phyloP scores from a whole-genome alignment of 2,329 filamentous ascomycete genomes.

The Lanzia echinophila region DNA sequence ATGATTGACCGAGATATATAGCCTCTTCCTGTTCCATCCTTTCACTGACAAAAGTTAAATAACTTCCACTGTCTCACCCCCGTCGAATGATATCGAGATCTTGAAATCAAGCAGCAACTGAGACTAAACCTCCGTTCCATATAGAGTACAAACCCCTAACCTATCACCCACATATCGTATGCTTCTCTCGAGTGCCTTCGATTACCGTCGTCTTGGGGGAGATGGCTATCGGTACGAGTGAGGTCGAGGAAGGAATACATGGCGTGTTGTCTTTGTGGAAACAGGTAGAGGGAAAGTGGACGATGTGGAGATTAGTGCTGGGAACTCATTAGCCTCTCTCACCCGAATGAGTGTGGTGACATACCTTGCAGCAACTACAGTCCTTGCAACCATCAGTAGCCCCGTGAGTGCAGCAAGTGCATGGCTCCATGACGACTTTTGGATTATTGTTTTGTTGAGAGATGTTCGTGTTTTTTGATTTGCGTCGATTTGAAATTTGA shows the following conservation, averaged over 20 bases:
- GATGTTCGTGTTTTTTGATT: neutral
- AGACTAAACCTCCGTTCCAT: neutral
- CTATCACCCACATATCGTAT: neutral
- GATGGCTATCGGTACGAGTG: neutral
- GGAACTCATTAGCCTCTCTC: neutral
- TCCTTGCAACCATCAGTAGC: neutral
- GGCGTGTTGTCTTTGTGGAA: neutral
- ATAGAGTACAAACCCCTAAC: neutral
- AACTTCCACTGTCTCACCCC: neutral
- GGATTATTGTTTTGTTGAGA: neutral
- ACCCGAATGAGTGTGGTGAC: neutral
- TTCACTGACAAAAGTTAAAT: neutral
- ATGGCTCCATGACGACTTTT: neutral
- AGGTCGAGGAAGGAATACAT: neutral
- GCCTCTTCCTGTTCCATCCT: neutral
- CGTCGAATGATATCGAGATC: neutral
- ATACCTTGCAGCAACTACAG: neutral
- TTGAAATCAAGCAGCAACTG: neutral
- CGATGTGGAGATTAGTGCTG: neutral
- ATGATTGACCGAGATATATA: neutral
- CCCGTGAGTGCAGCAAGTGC: neutral
- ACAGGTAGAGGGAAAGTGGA: neutral
- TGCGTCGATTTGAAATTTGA: neutral
- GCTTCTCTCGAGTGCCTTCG: neutral
- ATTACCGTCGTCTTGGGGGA: neutral